Evolutionary conservation across 371 early-diverging fungal species (phyloP), one percentile per base, ranked within the genome.

Genomic region (Apophysomyces sp.): DNA sequence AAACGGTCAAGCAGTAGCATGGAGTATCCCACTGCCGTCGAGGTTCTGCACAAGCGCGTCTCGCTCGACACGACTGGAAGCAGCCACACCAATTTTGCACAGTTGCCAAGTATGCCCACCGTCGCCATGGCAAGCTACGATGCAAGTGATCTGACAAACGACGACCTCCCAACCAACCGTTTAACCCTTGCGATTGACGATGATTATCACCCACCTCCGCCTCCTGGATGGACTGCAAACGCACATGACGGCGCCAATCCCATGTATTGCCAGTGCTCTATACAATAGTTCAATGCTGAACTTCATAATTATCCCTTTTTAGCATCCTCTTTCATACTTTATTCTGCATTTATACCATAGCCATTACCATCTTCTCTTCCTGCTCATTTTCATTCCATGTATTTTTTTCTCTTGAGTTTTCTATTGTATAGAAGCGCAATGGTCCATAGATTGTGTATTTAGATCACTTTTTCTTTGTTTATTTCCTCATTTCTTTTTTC

Each of bases 51-150:
- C n/a, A 55, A 55, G 13, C 55, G 55, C 36, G 55, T 55, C 26
- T 55, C 55, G 28, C 55, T 55, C 0, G 55, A 55, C 18, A 18
- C 55, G 9, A 36, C 16, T 13, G n/a, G 60, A 52, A 61, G 24
- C 55, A 41, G 15, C 40, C 37, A 24, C 21, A 11, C 41, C 40
- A 27, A 40, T 26, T 57, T 57, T 34, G 13, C 36, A 9, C 21
- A 34, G 24, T 16, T 57, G 57, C 57, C 57, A 9, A 57, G 39
- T 27, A 57, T 57, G 57, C 57, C 57, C n/a, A 37, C 57, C 9
- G 27, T 34, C 5, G 57, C 57, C 39, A 57, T 34, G 57, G 28
- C 21, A 37, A 39, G 9, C 57, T 57, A 57, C 2, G 57, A n/a
- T 21, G 57, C n/a, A 32, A 55, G 32, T n/a, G 28, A 55, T 16